Base-by-base conservation (phyloP, 148 eudicot genomes). In the Persicaria tinctoria region DNA sequence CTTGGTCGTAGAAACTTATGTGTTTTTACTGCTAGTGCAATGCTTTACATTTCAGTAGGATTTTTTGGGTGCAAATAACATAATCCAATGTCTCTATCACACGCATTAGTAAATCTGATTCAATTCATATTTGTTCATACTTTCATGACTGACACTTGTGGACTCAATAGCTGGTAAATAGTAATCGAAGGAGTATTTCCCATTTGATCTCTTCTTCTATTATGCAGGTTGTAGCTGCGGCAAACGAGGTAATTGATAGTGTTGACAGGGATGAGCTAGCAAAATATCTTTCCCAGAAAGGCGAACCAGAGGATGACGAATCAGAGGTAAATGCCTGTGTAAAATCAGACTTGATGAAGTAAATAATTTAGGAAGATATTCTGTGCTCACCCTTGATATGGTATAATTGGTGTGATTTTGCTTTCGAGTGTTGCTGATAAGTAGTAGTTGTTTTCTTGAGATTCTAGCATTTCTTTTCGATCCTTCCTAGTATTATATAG, bases 301-400 rank as follows among this genome's bases (percentile, higher is more conserved):
- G 79, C 80, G 88, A 87, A 76, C 93, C 97, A 48, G 98, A 95
- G 83, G 98, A 95, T 74, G 98, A 95, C 17, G 96, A 81, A 71
- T 85, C 86, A 78, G 98, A 95, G 86, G 89, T 81, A 38, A 74
- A 23, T 51, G 18, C 32, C 49, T 53, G 45, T 74, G 45, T 55
- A 9, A 74, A 18, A 53, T 14, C 20, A 72, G 50, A 11, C 57
- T 20, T 20, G 55, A 50, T 72, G 74, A 8, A 50, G 8, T 73
- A 66, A 8, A 4, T 60, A 8, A 8, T 60, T 60, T 41, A 60
- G 68, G 27, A 20, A 60, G 41, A 60, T 57, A 57, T 17, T 17
- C 32, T 57, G 10, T 57, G 63, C 63, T 17, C 8, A 57, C 18
- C 5, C 32, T 17, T 17, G 18, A 57, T 57, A 51, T 51, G 20